Base-by-base conservation (phyloP, 352 stramenopile species). In the Thraustotheca clavata region DNA sequence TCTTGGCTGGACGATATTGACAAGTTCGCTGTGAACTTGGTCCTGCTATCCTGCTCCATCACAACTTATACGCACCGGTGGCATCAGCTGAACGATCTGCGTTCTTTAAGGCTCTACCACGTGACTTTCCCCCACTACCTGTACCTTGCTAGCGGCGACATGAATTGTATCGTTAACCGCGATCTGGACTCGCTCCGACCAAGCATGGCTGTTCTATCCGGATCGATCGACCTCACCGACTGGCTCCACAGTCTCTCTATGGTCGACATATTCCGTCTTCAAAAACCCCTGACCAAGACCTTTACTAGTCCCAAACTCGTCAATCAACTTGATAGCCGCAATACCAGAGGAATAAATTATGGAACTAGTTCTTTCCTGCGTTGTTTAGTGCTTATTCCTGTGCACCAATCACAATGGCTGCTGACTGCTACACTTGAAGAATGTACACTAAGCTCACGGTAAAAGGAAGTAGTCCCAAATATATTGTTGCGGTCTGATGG, bases 111-210 rank as follows among this genome's bases (percentile, higher is more conserved):
- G 48, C 8, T 27, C 22, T 57, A 33, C 48, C 48, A 5, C 48
- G 48, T 8, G 48, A 57, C 20, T 57, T 57, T 33, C 48, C 48
- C 22, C 48, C 48, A 38, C 20, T 57, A 40, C 22, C 48, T 57
- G 16, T 33, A 57, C 20, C n/a, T 57, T 47, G 48, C 26, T 11
- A 33, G 48, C 7, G 48, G 48, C 48, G 48, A 57, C 20, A 40
- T 57, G 29, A 57, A 57, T 22, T 57, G 48, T 33, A 57, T 38
- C 8, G 29, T 57, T 14, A 57, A 57, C 48, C 35, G 39, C 29
- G 8, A 57, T 38, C 20, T 57, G 20, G 48, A 57, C 48, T 57
- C 20, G 22, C 20, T 32, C 4, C 35, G 26, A n/a, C 48, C 48
- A 7, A 57, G 48, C 22, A 18, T 33, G 18, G 20, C 8, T 7